Base-by-base conservation (phyloP, 345 rosid genomes). In the Angophora floribunda region DNA sequence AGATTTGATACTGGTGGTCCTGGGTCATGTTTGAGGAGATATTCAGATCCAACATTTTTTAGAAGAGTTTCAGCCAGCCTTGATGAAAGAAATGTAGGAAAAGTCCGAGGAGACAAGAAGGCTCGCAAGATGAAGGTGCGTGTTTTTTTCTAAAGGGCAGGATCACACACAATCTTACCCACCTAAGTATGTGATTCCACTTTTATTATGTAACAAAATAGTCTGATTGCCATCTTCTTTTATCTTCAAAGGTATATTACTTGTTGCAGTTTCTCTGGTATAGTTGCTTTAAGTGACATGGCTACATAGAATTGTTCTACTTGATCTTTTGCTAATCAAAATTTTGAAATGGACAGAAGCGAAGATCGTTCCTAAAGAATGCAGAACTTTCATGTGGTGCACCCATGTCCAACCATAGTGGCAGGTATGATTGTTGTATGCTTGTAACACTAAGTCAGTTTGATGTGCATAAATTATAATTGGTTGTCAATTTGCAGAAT, bases 1-100 rank as follows among this genome's bases (percentile, higher is more conserved):
- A 97, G 99, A 92, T 97, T 95, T 89, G 99, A 97, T 89, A 87
- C 93, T 61, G 96, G 94, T 86, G 99, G 98, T 65, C 95, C 96
- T 51, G 99, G 99, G 79, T 97, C 99, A 89, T 97, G 98, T 95
- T 91, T 97, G 89, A 96, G 92, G 92, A 94, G 97, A 90, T 96
- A 97, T 90, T 97, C 99, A 13, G 98, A 97, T 94, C 98, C 99
- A 82, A 94, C 98, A 86, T 96, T 94, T 89, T 96, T 96, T 89
- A 94, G 91, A 92, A 95, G 95, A 93, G 94, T 91, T 87, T 92
- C 95, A 67, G 91, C 93, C 87, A 89, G 90, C 90, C 88, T 87
- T 36, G 93, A 85, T 86, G 95, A 92, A 88, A 92, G 87, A 85
- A 87, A 91, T 90, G 89, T 89, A 53, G 94, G 91, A 75, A 95